These are phyloP conservation scores for Beauveria varroae DNA, from an alignment of 2,329 filamentous ascomycete genomes.

Conservation along the genomic window DNA sequence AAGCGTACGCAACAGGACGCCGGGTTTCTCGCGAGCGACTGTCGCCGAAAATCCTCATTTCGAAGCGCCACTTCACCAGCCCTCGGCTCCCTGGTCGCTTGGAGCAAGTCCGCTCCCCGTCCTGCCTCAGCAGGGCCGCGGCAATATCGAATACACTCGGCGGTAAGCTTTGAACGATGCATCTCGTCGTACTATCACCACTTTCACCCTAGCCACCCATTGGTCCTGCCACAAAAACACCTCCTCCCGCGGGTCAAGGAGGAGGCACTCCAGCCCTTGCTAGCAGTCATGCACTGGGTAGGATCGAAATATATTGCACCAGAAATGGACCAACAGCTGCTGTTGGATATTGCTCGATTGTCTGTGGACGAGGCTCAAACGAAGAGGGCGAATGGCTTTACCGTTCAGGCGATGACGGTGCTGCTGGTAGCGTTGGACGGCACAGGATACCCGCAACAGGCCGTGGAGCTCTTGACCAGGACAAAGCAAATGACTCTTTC, in stretches of 20 bases:
- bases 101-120: neutral
- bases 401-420: constrained; percentile 2
- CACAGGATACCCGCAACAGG: neutral
- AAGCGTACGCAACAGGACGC: neutral
- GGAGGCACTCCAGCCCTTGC: neutral
- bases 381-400: neutral
- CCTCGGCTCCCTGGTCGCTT: neutral
- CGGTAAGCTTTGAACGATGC: neutral
- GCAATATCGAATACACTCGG: neutral
- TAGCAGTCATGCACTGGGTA: constrained; percentile 6
- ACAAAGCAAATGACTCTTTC: neutral
- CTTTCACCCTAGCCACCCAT: constrained; percentile 5
- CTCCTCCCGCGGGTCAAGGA: neutral
- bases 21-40: neutral
- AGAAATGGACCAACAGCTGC: neutral
- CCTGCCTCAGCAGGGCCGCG: neutral
- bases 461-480: neutral
- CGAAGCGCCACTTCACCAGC: neutral
- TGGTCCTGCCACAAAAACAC: neutral
- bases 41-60: neutral
- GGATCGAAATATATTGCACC: neutral
- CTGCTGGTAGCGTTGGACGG: constrained; percentile 1
- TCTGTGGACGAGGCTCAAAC: neutral
- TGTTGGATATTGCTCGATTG: neutral
- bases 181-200: constrained; percentile 1